phyloP scores from a whole-genome alignment of 129 eudicot genomes.

The Dittrichia graveolens region DNA sequence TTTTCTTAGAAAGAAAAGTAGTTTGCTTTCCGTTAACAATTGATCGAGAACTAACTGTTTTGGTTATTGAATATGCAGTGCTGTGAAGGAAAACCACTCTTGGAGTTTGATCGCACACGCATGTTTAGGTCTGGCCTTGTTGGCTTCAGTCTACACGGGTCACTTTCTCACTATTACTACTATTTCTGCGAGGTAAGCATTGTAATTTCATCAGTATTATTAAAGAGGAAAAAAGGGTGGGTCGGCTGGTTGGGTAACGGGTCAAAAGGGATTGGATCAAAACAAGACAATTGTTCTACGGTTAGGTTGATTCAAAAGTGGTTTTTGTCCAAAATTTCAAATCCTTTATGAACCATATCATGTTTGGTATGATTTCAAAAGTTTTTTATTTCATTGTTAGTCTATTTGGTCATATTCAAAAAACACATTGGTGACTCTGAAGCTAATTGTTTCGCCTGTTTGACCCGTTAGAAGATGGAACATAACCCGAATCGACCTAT shows the following conservation, averaged over 20 bases:
- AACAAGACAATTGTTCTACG: no score
- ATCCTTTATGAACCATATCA: no score
- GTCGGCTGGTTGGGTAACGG: not conserved
- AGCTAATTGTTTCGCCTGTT: no score
- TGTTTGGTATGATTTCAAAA: no score
- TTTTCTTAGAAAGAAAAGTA: not conserved
- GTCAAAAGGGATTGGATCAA: no score
- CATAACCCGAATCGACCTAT: no score
- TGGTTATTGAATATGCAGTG: conserved; percentile 48
- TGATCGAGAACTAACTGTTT: not conserved
- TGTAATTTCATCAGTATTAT: not conserved
- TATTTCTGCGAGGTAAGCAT: conserved; percentile 75
- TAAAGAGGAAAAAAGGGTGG: not conserved
- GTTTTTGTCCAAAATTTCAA: no score
- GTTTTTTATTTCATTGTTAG: no score
- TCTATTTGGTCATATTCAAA: no score
- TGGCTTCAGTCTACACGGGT: conserved; percentile 85
- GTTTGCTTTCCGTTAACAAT: not conserved
- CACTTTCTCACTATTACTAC: conserved; percentile 88
- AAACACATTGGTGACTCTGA: no score
- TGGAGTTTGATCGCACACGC: conserved; percentile 82
- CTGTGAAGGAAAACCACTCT: conserved; percentile 80
- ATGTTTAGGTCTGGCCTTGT: conserved; percentile 85
- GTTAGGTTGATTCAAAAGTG: no score
- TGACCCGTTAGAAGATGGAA: no score